Evolutionary conservation across 768 basidiomycete species (phyloP).

Genomic region (Nidularia sp.): DNA sequence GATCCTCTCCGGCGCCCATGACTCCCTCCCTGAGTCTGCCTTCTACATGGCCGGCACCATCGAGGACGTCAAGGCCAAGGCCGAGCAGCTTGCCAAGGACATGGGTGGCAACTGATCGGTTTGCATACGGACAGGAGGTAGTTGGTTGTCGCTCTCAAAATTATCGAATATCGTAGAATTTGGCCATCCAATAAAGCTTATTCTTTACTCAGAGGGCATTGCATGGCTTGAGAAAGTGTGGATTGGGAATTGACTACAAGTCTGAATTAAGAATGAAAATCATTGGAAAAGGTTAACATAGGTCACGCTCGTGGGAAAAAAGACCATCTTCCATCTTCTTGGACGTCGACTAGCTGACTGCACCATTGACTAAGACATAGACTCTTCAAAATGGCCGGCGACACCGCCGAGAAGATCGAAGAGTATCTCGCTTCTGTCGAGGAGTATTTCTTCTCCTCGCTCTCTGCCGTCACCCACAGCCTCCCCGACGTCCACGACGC

Average conservation of each 20-base stretch:
- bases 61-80: constrained; percentile 95
- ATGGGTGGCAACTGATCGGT: constrained; percentile 50
- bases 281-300: constrained; percentile 9
- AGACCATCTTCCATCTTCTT: too few relatives aligned
- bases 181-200: constrained; percentile 11
- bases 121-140: constrained; percentile 1
- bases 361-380: too few relatives aligned
- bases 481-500: constrained; percentile 64
- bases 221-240: too few relatives aligned
- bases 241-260: too few relatives aligned
- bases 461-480: constrained; percentile 53
- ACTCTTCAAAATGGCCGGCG: background rate
- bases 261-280: constrained; percentile 3
- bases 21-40: constrained; percentile 89
- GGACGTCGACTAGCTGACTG: too few relatives aligned
- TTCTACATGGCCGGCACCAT: constrained; percentile 99
- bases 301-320: too few relatives aligned
- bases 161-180: constrained; percentile 6
- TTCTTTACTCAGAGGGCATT: background rate
- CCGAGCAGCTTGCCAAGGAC: constrained; percentile 95
- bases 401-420: constrained; percentile 62
- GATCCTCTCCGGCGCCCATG: constrained; percentile 88
- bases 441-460: constrained; percentile 52
- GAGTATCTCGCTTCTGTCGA: constrained; percentile 67
- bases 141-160: constrained; percentile 1